A percentile compares a stretch with the other conserved stretches of the same genome.
phyloP scores from a whole-genome alignment of 345 rosid genomes.

The Durio zibethinus region DNA sequence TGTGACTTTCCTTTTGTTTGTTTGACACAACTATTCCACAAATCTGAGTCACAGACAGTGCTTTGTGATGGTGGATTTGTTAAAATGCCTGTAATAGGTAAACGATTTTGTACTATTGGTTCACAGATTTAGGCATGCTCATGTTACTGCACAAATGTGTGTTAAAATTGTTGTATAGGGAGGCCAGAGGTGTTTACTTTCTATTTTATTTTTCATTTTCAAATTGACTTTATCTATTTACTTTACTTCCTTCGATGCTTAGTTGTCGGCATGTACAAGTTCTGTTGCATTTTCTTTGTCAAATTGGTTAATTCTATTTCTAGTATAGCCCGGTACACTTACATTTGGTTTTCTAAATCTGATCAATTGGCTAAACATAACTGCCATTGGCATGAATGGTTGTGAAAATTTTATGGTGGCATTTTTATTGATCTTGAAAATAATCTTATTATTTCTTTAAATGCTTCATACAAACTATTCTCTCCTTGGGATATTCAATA shows the following conservation, averaged over 20 bases:
- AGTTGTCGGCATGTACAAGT: neutral
- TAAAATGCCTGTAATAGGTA: neutral
- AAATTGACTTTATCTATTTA: neutral
- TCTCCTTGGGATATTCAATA: neutral
- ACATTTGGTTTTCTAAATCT: neutral
- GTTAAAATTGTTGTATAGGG: neutral
- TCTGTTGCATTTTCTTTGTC: neutral
- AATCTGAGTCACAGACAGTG: neutral
- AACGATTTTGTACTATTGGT: neutral
- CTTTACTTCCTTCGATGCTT: neutral
- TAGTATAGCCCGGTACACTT: neutral
- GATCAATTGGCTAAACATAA: neutral
- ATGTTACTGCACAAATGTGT: neutral
- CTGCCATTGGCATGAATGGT: neutral
- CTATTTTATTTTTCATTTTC: neutral
- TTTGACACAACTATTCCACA: neutral
- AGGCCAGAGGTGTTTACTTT: neutral
- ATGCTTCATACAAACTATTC: neutral
- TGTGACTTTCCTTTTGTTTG: neutral
- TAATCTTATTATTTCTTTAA: neutral
- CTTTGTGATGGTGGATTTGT: neutral
- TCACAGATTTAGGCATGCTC: neutral
- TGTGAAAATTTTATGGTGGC: conserved; percentile 1
- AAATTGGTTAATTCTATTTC: neutral
- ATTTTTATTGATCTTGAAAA: conserved; percentile 3